phyloP scores from a whole-genome alignment of 1,284 basidiomycete genomes.

The Fomitopsis schrenkii region DNA sequence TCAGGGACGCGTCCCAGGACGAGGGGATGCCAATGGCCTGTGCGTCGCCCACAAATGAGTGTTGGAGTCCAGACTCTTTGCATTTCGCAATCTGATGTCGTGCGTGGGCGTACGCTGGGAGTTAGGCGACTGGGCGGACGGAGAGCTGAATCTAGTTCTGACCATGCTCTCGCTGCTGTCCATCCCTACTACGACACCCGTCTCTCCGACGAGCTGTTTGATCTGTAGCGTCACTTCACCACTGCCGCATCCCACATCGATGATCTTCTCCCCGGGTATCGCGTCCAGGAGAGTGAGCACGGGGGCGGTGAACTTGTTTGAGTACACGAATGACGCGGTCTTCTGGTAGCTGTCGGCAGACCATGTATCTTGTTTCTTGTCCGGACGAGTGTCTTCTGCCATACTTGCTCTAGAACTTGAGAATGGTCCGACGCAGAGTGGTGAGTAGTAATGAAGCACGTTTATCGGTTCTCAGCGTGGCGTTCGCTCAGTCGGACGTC shows the following conservation, averaged over 20 bases:
- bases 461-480: too few relatives aligned
- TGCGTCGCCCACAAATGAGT: slow-evolving; percentile 48
- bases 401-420: slow-evolving; percentile 7
- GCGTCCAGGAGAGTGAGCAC: slow-evolving; percentile 63
- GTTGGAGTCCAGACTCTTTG: slow-evolving; percentile 40
- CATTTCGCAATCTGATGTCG: slow-evolving; percentile 53
- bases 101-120: not conserved
- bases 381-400: slow-evolving; percentile 1
- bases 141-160: slow-evolving; percentile 15
- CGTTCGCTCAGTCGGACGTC: too few relatives aligned
- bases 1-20: slow-evolving; percentile 14
- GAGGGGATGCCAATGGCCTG: slow-evolving; percentile 39
- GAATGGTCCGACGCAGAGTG: too few relatives aligned
- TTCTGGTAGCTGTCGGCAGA: slow-evolving; percentile 56
- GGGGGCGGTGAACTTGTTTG: slow-evolving; percentile 54
- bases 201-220: slow-evolving; percentile 44
- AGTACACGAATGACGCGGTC: slow-evolving; percentile 71
- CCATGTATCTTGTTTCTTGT: slow-evolving; percentile 28
- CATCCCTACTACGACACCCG: slow-evolving; percentile 61
- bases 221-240: slow-evolving; percentile 70
- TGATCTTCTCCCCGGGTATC: slow-evolving; percentile 60
- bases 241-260: slow-evolving; percentile 82
- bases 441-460: not conserved
- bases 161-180: slow-evolving; percentile 78
- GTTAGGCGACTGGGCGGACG: not conserved